phyloP scores from a whole-genome alignment of 23 red algal species.

The Gracilariopsis chorda region DNA sequence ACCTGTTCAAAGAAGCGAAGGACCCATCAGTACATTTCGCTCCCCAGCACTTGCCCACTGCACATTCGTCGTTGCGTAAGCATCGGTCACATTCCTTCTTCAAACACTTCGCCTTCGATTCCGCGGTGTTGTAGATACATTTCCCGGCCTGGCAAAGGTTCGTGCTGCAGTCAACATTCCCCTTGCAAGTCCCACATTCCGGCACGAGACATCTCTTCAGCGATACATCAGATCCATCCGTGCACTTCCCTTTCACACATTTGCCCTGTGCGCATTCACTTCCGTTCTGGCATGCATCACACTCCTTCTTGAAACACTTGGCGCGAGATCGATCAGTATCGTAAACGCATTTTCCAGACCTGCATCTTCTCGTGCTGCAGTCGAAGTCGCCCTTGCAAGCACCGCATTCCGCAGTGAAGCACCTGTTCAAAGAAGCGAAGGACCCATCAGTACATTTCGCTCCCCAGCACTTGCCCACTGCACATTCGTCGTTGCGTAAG shows the following conservation, averaged over 20 bases:
- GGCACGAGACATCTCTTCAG: background rate
- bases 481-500: background rate
- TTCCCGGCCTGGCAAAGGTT: conserved; percentile 14
- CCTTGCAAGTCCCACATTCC: background rate
- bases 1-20: background rate
- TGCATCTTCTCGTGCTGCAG: conserved; percentile 4
- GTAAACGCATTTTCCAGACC: conserved; percentile 2
- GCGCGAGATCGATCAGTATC: background rate
- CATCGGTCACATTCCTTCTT: conserved; percentile 47
- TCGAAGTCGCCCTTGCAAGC: background rate
- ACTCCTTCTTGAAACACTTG: conserved; percentile 37
- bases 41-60: background rate
- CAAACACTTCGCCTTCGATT: conserved; percentile 29
- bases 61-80: background rate
- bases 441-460: conserved; percentile 4
- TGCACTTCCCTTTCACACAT: background rate
- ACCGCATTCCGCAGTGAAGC: background rate
- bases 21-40: background rate
- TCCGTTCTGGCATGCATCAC: background rate
- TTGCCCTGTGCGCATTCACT: conserved; percentile 14
- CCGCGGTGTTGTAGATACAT: background rate
- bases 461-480: conserved; percentile 4
- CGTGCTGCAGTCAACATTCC: background rate
- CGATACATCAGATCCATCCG: background rate
- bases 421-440: background rate